These are phyloP conservation scores for Fusarium chaquense DNA, from an alignment of 2,329 filamentous ascomycete genomes.

Conservation along the genomic window DNA sequence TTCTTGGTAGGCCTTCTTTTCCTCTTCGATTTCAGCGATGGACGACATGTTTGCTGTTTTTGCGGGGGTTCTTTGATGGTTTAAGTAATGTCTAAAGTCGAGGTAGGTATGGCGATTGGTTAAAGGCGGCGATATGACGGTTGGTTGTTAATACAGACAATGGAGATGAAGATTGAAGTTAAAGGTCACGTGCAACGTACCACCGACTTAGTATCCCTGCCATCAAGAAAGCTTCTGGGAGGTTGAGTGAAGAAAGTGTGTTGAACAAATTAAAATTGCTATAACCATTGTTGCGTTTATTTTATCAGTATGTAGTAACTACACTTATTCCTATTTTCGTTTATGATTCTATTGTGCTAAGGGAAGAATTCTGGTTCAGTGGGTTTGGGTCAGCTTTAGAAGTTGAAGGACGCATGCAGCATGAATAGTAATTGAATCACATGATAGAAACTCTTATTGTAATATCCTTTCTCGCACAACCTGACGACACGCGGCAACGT, in stretches of 20 bases:
- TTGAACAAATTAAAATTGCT: not conserved
- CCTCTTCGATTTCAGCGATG: slow-evolving; percentile 61
- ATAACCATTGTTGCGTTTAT: not conserved
- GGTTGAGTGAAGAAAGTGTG: not conserved
- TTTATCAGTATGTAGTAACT: not conserved
- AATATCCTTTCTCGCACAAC: not conserved
- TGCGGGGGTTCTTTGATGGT: not conserved
- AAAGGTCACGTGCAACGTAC: slow-evolving; percentile 34
- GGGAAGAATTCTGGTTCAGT: not conserved
- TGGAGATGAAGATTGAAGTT: slow-evolving; percentile 24
- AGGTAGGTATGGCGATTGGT: slow-evolving; percentile 1
- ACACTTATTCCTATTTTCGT: not conserved
- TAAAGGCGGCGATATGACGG: slow-evolving; percentile 14
- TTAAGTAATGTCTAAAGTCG: not conserved
- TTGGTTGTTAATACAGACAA: slow-evolving; percentile 6
- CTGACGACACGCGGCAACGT: not conserved
- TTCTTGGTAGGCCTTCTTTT: slow-evolving; percentile 67
- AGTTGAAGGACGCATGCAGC: not conserved
- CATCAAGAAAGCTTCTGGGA: slow-evolving; percentile 12
- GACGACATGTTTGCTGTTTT: slow-evolving; percentile 45
- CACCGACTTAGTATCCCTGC: slow-evolving; percentile 6
- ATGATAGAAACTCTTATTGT: not conserved
- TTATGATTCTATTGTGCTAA: no score
- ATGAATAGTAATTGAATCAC: not conserved
- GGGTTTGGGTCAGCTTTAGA: not conserved